phyloP scores from a whole-genome alignment of 176 grass and related monocot species.

The Avena eriantha region DNA sequence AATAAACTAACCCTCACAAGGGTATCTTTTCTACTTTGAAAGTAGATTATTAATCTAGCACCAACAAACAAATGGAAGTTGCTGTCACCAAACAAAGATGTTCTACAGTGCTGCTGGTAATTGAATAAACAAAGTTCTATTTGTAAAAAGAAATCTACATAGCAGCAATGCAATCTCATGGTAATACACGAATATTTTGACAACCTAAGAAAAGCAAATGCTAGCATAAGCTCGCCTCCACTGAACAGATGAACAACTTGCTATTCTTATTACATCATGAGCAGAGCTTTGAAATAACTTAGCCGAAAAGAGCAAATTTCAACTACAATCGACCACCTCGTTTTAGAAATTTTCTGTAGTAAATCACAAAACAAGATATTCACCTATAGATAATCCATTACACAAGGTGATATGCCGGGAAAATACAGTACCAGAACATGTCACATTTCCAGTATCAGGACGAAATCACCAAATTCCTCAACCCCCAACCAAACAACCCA shows the following conservation, averaged over 20 bases:
- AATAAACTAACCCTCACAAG: too few species aligned
- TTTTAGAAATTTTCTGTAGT: not conserved
- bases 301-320: not conserved
- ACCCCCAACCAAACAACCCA: not conserved
- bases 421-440: not conserved
- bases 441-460: not conserved
- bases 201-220: not conserved
- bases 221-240: not conserved
- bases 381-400: not conserved
- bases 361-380: not conserved
- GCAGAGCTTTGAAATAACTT: too few species aligned
- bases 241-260: not conserved
- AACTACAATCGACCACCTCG: not conserved
- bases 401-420: not conserved
- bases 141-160: not conserved
- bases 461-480: not conserved
- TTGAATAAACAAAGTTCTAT: not conserved
- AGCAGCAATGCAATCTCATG: not conserved
- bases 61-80: not conserved
- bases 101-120: not conserved
- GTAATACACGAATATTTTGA: not conserved
- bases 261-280: too few species aligned
- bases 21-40: not conserved
- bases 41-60: not conserved
- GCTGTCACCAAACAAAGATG: not conserved